Evolutionary conservation across 805 yeast species (phyloP).

Genomic region (Zygoascus biomembranicola): DNA sequence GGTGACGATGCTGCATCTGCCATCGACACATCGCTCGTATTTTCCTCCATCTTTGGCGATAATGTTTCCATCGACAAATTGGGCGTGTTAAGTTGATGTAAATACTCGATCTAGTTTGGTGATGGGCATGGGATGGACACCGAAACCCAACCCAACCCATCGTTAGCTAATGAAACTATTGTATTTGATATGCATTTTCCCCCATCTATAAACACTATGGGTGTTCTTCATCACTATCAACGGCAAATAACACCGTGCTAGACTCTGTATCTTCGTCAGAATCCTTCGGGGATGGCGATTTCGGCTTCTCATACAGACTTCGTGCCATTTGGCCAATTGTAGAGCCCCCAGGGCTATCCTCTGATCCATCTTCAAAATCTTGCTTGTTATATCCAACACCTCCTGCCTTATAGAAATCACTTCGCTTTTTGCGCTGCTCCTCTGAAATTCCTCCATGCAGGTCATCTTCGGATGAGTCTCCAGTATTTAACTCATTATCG

Average conservation of each 20-base stretch:
- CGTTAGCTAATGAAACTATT: not conserved
- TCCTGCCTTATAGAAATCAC: too few species aligned
- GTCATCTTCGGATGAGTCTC: not conserved
- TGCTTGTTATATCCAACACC: not conserved
- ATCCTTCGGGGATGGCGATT: not conserved
- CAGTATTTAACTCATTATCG: slow-evolving; percentile 1
- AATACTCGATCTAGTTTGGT: not conserved
- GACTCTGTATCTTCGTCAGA: slow-evolving; percentile 1
- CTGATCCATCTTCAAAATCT: not conserved
- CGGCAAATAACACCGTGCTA: not conserved
- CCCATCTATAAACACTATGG: not conserved
- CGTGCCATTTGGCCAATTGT: slow-evolving; percentile 10
- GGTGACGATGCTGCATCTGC: not conserved
- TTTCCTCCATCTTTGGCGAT: not conserved
- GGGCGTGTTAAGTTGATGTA: not conserved
- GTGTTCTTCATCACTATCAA: slow-evolving; percentile 1
- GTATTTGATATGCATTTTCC: not conserved
- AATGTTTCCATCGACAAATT: not conserved
- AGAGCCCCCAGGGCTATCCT: not conserved
- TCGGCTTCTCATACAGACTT: slow-evolving; percentile 7
- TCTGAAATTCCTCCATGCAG: slow-evolving; percentile 1
- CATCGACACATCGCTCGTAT: not conserved
- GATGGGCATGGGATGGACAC: not conserved
- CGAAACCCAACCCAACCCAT: not conserved
- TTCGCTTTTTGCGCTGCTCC: not conserved